These are phyloP conservation scores for Parietichytrium sp. DNA, from an alignment of 108 stramenopile genomes.

Conservation along the genomic window DNA sequence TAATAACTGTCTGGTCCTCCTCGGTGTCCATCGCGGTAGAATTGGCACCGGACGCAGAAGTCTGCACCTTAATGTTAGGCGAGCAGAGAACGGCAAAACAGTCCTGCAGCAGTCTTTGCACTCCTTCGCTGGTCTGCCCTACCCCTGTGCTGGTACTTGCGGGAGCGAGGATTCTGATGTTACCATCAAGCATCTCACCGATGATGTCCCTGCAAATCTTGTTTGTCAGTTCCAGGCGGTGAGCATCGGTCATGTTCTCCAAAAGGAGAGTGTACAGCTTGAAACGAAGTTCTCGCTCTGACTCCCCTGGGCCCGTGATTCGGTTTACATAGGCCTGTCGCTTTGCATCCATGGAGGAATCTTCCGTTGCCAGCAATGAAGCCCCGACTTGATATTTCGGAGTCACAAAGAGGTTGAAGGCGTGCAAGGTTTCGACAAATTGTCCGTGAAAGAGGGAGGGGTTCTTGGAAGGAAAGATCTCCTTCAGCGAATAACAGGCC, in stretches of 20 bases:
- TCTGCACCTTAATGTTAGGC: not conserved
- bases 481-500: not conserved
- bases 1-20: not conserved
- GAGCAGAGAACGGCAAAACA: conserved; percentile 29
- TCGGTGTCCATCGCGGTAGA: not conserved
- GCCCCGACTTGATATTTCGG: not conserved
- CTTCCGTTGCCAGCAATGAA: not conserved
- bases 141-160: not conserved
- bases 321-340: not conserved
- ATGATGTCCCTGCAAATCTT: conserved; percentile 22
- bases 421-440: not conserved
- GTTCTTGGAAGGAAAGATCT: conserved; percentile 32
- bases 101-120: conserved; percentile 20
- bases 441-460: not conserved
- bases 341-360: not conserved
- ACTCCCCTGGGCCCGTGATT: not conserved
- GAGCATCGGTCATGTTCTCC: not conserved
- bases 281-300: not conserved
- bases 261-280: not conserved
- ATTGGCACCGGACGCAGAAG: not conserved
- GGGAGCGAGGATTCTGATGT: not conserved
- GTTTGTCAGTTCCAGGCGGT: conserved; percentile 8
- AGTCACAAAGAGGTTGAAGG: not conserved
- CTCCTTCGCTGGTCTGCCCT: not conserved
- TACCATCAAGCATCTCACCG: not conserved